Percentiles rank a stretch among this genome's conserved stretches.
phyloP scores from a whole-genome alignment of 2,329 filamentous ascomycete genomes.

The Fusarium austroafricanum region DNA sequence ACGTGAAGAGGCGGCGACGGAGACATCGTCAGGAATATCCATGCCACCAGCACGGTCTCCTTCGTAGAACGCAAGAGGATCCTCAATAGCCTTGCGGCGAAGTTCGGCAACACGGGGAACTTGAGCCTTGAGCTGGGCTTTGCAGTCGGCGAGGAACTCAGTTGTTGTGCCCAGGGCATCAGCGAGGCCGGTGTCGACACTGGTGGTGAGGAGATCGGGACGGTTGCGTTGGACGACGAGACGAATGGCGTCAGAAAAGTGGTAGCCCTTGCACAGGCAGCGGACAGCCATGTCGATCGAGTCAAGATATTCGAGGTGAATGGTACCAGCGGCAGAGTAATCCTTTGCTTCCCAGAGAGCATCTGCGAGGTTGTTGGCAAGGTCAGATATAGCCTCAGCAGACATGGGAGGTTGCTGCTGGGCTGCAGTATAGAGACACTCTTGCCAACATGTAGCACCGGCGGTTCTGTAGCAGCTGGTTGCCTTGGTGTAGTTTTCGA shows the following conservation, averaged over 20 bases:
- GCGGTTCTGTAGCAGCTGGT: slow-evolving; percentile 86
- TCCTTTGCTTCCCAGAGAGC: slow-evolving; percentile 87
- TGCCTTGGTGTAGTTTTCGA: slow-evolving; percentile 78
- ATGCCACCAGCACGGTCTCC: slow-evolving; percentile 73
- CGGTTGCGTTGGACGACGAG: slow-evolving; percentile 72
- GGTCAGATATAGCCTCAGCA: slow-evolving; percentile 67
- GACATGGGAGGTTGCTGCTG: slow-evolving; percentile 72
- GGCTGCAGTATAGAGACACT: slow-evolving; percentile 84
- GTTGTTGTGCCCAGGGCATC: slow-evolving; percentile 86
- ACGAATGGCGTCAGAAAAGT: slow-evolving; percentile 90
- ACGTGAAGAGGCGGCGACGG: slow-evolving; percentile 83
- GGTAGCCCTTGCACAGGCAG: slow-evolving; percentile 87
- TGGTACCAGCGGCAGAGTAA: slow-evolving; percentile 80
- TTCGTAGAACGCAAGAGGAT: slow-evolving; percentile 90
- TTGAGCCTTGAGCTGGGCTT: slow-evolving; percentile 83
- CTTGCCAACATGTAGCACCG: slow-evolving; percentile 83
- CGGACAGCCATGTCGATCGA: slow-evolving; percentile 77
- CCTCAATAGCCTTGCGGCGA: slow-evolving; percentile 80
- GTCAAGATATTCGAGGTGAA: slow-evolving; percentile 83
- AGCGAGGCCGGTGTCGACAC: slow-evolving; percentile 82
- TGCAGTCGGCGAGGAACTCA: slow-evolving; percentile 94
- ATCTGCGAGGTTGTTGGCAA: slow-evolving; percentile 81
- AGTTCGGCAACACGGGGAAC: slow-evolving; percentile 88
- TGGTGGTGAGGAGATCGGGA: slow-evolving; percentile 70
- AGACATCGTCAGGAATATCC: slow-evolving; percentile 92